Evolutionary conservation across 257 asterid species (phyloP).

Genomic region (Echium plantagineum): DNA sequence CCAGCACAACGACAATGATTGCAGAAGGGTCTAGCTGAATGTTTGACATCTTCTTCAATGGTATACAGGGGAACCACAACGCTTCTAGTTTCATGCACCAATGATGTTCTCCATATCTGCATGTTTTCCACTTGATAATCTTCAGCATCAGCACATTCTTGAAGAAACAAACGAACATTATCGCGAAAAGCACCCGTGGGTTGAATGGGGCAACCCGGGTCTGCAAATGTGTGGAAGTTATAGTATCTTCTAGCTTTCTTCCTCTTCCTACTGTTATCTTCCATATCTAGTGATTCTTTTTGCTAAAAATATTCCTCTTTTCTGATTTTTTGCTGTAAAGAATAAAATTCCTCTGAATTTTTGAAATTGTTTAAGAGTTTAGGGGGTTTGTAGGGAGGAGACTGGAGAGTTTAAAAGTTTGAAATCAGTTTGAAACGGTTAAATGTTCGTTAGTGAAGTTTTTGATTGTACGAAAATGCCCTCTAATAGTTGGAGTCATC

Average conservation of each 20-base stretch:
- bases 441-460: neutral
- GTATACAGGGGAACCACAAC: conserved; percentile 1
- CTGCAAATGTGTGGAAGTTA: conserved; percentile 52
- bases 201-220: conserved; percentile 40
- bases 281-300: too few species aligned
- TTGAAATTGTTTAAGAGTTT: conserved; percentile 6
- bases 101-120: conserved; percentile 57
- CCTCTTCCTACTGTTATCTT: conserved; percentile 13
- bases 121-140: conserved; percentile 42
- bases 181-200: conserved; percentile 52
- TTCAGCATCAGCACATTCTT: conserved; percentile 48
- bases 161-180: conserved; percentile 57
- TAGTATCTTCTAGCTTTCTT: conserved; percentile 29
- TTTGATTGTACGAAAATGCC: conserved; percentile 7
- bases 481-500: neutral
- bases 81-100: conserved; percentile 55
- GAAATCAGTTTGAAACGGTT: conserved; percentile 15
- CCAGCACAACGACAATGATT: too few species aligned
- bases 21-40: too few species aligned
- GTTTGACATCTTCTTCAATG: neutral
- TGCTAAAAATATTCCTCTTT: conserved; percentile 2
- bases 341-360: conserved; percentile 4
- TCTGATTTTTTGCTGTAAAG: conserved; percentile 19
- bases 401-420: too few species aligned
- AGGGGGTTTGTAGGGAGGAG: conserved; percentile 12